phyloP scores from a whole-genome alignment of 495 filamentous ascomycete species.

The Pyronema domesticum region DNA sequence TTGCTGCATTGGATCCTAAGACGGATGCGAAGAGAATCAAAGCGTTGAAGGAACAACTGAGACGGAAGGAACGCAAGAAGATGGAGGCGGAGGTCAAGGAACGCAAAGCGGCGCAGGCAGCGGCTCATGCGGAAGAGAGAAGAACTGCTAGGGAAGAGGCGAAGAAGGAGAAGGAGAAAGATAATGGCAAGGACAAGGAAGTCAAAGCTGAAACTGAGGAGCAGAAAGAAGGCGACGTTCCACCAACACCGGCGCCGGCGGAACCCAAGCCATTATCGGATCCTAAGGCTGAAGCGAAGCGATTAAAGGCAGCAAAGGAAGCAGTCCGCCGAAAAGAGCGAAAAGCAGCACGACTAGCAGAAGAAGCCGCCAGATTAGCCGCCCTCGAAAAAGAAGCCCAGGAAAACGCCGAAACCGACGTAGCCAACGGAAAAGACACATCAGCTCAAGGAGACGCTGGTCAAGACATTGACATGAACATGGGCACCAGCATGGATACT shows the following conservation, averaged over 20 bases:
- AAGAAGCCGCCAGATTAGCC: slow-evolving; percentile 1
- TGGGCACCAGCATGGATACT: no score
- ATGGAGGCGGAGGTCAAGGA: background rate
- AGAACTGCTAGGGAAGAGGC: no score
- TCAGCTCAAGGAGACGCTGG: background rate
- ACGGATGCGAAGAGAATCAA: slow-evolving; percentile 3
- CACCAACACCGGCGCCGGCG: no score
- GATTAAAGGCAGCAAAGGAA: no score
- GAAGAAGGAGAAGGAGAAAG: no score
- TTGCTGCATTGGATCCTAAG: background rate
- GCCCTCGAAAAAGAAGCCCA: background rate
- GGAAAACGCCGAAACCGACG: background rate
- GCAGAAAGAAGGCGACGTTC: no score
- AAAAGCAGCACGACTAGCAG: background rate
- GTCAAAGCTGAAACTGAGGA: background rate
- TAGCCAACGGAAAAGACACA: background rate
- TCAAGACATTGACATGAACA: background rate
- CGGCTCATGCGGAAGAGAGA: no score
- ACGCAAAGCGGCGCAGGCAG: background rate
- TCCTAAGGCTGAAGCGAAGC: no score
- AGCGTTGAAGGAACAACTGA: slow-evolving; percentile 3
- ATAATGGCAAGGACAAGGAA: no score
- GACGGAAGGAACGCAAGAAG: background rate
- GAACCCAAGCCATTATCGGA: no score
- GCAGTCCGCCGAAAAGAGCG: no score